Conservation (phyloP, 2,329 filamentous ascomycete species). For the Colletotrichum neosansevieriae region DNA sequence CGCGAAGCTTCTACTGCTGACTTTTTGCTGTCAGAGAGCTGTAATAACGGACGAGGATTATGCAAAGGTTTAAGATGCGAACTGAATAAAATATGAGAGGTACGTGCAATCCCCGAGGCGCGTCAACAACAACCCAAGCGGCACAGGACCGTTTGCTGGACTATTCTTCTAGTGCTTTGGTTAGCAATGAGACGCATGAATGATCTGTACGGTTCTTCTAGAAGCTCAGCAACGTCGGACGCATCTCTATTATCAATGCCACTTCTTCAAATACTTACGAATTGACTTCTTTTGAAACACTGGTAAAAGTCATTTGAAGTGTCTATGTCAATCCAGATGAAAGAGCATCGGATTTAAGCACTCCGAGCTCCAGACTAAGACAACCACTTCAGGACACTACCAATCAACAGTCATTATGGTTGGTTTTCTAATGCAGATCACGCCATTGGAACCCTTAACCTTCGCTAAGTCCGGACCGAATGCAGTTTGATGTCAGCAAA, state of each 20-base stretch:
- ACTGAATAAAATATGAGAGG: too few relatives aligned
- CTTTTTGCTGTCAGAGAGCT: neutral
- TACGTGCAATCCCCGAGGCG: too few relatives aligned
- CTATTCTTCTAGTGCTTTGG: constrained; percentile 10
- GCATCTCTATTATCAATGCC: too few relatives aligned
- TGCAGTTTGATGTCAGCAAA: constrained; percentile 4
- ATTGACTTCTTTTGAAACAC: neutral
- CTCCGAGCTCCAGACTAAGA: neutral
- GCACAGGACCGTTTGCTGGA: constrained; percentile 1
- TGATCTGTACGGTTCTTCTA: neutral
- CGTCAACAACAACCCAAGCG: constrained; percentile 3
- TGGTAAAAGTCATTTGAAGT: neutral
- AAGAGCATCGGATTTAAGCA: neutral
- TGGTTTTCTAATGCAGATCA: neutral
- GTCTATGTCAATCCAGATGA: neutral
- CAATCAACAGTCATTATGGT: neutral
- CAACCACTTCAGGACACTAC: neutral
- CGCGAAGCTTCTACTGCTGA: neutral
- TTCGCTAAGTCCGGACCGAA: neutral
- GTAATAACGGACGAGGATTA: constrained; percentile 9
- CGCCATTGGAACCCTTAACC: neutral
- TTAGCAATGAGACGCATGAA: neutral
- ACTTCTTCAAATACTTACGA: neutral
- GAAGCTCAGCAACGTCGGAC: too few relatives aligned
- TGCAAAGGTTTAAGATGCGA: constrained; percentile 9